Conservation (phyloP, 164 flowering plant species). For the Nymphaea colorata region DNA sequence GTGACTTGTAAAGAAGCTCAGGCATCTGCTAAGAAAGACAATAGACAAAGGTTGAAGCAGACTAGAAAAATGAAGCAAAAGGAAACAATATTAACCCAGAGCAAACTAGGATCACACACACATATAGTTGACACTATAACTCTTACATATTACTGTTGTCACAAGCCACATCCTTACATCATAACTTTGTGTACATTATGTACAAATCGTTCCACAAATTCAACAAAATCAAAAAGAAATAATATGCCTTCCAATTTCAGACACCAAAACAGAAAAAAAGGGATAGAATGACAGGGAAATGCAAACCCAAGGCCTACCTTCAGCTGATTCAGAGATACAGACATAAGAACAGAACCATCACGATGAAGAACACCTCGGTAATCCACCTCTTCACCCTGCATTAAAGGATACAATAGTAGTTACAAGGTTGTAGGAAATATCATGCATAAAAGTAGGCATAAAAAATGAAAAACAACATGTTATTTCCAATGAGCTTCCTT, state of each 20-base stretch:
- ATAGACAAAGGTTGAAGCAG: background rate
- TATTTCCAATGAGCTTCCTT: background rate
- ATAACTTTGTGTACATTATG: background rate
- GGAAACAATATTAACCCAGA: background rate
- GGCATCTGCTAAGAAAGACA: slow-evolving; percentile 43
- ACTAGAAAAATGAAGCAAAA: background rate
- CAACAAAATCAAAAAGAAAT: background rate
- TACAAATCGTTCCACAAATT: background rate
- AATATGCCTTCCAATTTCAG: background rate
- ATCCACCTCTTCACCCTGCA: slow-evolving; percentile 92
- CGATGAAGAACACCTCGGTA: slow-evolving; percentile 93
- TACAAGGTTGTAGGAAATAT: background rate
- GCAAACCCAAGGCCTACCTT: slow-evolving; percentile 36
- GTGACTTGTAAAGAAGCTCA: slow-evolving; percentile 76
- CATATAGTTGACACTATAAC: background rate
- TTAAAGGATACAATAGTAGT: background rate
- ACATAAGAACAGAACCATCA: slow-evolving; percentile 97
- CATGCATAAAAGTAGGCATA: background rate
- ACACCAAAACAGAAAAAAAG: background rate
- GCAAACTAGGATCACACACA: background rate
- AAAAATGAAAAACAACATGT: background rate
- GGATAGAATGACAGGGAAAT: background rate
- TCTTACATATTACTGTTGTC: too few relatives aligned
- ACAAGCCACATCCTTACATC: background rate
- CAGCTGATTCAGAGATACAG: slow-evolving; percentile 72